phyloP scores from a whole-genome alignment of 116 monocot genomes.

The Posidonia oceanica region DNA sequence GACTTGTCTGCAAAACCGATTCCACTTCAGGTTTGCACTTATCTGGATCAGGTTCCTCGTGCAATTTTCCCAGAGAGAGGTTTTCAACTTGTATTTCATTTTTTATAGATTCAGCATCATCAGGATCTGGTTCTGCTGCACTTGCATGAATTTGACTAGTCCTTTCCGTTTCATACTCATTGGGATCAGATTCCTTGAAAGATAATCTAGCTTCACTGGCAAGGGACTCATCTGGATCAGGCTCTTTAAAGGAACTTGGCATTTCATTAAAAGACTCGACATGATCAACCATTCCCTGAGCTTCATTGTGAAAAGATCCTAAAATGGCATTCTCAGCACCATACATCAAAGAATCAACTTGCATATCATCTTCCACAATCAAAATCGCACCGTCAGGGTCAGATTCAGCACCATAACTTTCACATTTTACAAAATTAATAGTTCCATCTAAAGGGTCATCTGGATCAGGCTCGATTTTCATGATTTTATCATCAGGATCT shows the following conservation, averaged over 20 bases:
- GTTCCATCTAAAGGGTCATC: constrained; percentile 1
- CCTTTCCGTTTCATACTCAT: constrained; percentile 10
- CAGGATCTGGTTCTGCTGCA: not conserved
- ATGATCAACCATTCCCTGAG: constrained; percentile 8
- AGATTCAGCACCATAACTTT: constrained; percentile 9
- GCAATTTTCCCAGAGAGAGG: not conserved
- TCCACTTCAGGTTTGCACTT: not conserved
- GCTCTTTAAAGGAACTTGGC: not conserved
- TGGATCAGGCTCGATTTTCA: constrained; percentile 22
- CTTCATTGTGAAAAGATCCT: not conserved
- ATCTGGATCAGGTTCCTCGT: constrained; percentile 22
- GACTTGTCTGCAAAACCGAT: not conserved
- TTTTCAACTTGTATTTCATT: not conserved
- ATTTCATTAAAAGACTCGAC: constrained; percentile 10
- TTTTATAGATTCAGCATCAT: not conserved
- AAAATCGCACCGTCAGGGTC: constrained; percentile 12
- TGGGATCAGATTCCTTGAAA: constrained; percentile 11
- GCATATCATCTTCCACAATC: not conserved
- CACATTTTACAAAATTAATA: too few species aligned
- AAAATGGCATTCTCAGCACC: not conserved
- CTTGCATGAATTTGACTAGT: not conserved
- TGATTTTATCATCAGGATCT: not conserved
- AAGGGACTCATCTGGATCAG: constrained; percentile 17
- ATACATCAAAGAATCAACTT: not conserved
- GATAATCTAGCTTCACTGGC: not conserved